Percentiles rank a stretch among this genome's conserved stretches.
Evolutionary conservation across 78 protist species (phyloP).

Genomic region (Salpingoeca rosetta): DNA sequence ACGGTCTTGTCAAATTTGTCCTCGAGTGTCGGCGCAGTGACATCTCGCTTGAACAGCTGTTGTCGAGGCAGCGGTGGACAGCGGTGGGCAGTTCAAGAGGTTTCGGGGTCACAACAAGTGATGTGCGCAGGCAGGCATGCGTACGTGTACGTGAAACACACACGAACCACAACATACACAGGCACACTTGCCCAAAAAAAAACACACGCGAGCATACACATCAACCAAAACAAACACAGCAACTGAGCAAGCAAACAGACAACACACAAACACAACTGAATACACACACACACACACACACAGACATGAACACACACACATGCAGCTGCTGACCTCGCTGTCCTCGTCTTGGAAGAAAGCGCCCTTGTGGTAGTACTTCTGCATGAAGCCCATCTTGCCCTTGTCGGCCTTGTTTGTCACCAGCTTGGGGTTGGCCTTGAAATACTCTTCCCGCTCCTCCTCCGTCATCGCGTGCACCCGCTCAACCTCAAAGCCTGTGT

Average conservation of each 20-base stretch:
- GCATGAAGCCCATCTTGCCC: slow-evolving; percentile 30
- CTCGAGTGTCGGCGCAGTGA: slow-evolving; percentile 32
- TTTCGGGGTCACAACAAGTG: background rate
- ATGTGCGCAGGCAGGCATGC: background rate
- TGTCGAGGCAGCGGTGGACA: no score
- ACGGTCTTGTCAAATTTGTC: slow-evolving; percentile 30
- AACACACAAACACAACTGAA: no score
- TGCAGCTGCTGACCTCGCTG: background rate
- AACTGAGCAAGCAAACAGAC: no score
- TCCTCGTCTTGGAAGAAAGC: slow-evolving; percentile 33
- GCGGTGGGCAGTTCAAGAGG: no score
- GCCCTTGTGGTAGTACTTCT: slow-evolving; percentile 51
- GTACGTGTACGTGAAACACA: background rate
- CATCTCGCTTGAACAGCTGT: background rate
- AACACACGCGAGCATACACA: no score
- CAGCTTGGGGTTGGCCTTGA: background rate
- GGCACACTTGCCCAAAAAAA: no score
- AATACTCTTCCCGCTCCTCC: background rate
- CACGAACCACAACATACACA: background rate
- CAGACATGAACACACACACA: no score
- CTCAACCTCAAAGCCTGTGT: background rate
- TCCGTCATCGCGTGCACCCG: slow-evolving; percentile 1
- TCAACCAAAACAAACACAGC: no score
- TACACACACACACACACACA: no score
- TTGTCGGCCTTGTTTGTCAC: slow-evolving; percentile 2